These are phyloP conservation scores for Asterophora parasitica DNA, from an alignment of 768 basidiomycete species.

Conservation along the genomic window DNA sequence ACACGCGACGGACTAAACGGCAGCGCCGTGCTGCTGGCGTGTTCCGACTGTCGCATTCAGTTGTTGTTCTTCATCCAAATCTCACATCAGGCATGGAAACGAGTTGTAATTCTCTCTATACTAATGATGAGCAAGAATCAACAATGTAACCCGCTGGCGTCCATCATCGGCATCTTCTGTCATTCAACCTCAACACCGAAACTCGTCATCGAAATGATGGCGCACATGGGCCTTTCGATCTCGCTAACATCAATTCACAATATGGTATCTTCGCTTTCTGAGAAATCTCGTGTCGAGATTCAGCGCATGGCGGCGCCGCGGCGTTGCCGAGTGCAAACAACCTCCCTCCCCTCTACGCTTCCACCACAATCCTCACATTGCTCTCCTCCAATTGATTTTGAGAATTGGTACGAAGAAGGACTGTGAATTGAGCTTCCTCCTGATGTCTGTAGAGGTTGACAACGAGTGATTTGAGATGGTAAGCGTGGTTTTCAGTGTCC, in stretches of 20 bases:
- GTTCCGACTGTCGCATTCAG: not conserved
- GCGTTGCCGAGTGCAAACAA: too few species aligned
- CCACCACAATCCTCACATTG: too few species aligned
- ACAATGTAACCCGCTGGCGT: constrained; percentile 7
- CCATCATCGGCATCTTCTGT: constrained; percentile 26
- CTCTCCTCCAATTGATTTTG: too few species aligned
- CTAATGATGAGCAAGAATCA: constrained; percentile 6
- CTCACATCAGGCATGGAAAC: not conserved
- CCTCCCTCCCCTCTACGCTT: too few species aligned
- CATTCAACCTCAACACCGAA: constrained; percentile 27
- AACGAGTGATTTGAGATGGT: too few species aligned
- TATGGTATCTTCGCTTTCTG: constrained; percentile 15
- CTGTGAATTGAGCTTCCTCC: too few species aligned
- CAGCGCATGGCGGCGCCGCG: constrained; percentile 15
- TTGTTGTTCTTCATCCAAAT: not conserved
- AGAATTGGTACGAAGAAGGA: too few species aligned
- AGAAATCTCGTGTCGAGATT: constrained; percentile 6
- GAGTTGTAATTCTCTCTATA: constrained; percentile 1
- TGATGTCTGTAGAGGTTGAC: too few species aligned
- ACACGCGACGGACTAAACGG: too few species aligned
- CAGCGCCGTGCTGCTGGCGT: not conserved
- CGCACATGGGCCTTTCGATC: constrained; percentile 21
- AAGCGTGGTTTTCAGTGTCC: too few species aligned
- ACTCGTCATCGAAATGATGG: constrained; percentile 21
- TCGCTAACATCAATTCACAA: constrained; percentile 16